Evolutionary conservation across 768 basidiomycete genomes (phyloP), one percentile per base, ranked within the genome.

Genomic region (Gloeostereum incarnatum): DNA sequence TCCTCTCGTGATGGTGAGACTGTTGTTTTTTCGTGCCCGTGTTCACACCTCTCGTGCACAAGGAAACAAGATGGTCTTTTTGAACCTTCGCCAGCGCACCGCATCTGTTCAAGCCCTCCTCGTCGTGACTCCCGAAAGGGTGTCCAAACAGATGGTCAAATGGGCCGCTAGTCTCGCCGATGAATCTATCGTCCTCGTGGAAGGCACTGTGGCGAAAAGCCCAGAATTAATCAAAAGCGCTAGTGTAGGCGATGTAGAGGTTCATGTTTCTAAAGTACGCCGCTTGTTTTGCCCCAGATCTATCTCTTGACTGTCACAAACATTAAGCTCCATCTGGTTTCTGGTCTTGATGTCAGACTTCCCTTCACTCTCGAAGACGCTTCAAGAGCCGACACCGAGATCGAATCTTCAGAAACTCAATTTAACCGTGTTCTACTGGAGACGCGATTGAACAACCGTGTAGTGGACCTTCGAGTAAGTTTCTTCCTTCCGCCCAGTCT

Each of bases 141-240:
- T 98, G 19, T 93, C 89, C 45, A 97, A 93, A 62, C 92, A 94
- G 57, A 99, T 99, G 96, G 76, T 91, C 26, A 96, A 91, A 61
- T 98, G 86, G 84, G 75, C 81, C 13, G 78, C 79, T 14, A 55
- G 74, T 18, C 62, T 98, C 35, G 66, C 81, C 19, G 74, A 75
- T 50, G 96, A 99, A 65, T 87, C 83, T 42, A 92, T 99, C 51
- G 82, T 98, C 4, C 75, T 93, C 17, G 83, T 94, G 4, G 83
- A 92, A 59, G 94, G 91, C 26, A 52, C 68, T 37, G 84, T 93
- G 30, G 75, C 79, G 56, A 81, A 77, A 58, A 76, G 81, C 23
- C 79, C 76, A 1, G 85, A 86, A 51, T 69, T 66, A n/a, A 87
- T 99, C 62, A 94, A 94, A 66, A 90, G 88, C 47, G 89, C 90